Evolutionary conservation across 305 asterid species (phyloP), one percentile per base, ranked within the genome.

Genomic region (Nicotiana rustica): DNA sequence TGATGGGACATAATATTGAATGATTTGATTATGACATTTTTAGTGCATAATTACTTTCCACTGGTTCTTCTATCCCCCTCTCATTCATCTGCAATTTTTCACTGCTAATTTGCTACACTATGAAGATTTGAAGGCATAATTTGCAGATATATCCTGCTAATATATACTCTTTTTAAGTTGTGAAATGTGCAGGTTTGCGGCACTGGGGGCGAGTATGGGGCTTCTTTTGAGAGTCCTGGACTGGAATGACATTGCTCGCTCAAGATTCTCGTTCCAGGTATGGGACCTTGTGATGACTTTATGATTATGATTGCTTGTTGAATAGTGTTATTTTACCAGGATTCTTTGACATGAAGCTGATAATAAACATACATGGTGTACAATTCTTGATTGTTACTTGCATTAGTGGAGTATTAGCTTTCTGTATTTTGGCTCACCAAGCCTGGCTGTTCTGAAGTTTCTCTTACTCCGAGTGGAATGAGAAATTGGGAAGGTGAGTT

Each of bases 111-210:
- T 75, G 65, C 47, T 49, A 4, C 29, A 38, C 35, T 61, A 55
- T 78, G 66, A 38, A 80, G 29, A 38, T 19, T 68, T 55, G 25
- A 10, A 80, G 83, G 69, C 60, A 80, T 76, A 57, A 35, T 35
- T 7, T 82, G 61, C 49, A 55, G 33, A 38, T 47, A 52, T 79
- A 70, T 84, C 59, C 81, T 80, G 85, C 85, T 90, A 82, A 87
- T 57, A 61, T 57, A 19, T 71, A 68, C 44, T 75, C 67, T 83
- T 83, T 83, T 57, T 15, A 47, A 85, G 88, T 60, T 84, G 73
- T 85, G 83, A 49, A 41, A 31, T 67, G n/a, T 82, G 85, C 92
- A 86, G 89, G 90, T 83, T 84, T 68, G 35, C 61, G 25, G 10
- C 77, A 9, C 64, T 59, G 35, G n/a, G 35, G 47, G 66, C 15